Base-by-base conservation (phyloP, 164 flowering plant genomes). In the Umbilicus rupestris region DNA sequence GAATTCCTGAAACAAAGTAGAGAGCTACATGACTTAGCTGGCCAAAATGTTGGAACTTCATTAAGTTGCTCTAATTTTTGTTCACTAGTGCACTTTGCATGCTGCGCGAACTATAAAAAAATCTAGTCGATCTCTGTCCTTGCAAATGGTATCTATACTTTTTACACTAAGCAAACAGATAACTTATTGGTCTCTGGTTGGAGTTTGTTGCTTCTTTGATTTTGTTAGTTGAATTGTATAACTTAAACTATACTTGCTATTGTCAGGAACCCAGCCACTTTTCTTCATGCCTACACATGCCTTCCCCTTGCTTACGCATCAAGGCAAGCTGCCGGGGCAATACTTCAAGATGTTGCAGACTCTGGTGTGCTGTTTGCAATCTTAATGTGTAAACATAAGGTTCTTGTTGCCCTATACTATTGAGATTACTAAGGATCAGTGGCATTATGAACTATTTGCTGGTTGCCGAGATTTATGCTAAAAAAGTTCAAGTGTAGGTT, bases 291-390 rank as follows among this genome's bases (percentile, higher is more conserved):
- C 45, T 87, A 87, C 68, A 83, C 90, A 42, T 87, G 90, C 72
- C 85, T 87, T 62, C 94, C 90, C 62, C 89, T 87, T 68, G 75
- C 90, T 70, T 83, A 84, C 75, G 84, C 88, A 26, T 85, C 97
- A 70, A 88, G 99, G 75, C 97, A 95, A 82, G 97, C 96, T 72
- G 94, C 99, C n/a, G 91, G 94, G 74, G 89, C 97, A 47, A 78
- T 95, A 76, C 81, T 95, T 84, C 99, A 92, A 77, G 99, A 92
- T 80, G 89, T 92, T 75, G 88, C 96, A 67, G 97, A 86, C 74
- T 95, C 99, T 33, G 97, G 99, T 31, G 94, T 92, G 66, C 82
- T 95, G 2, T 95, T 95, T 79, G 97, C 97, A 50, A 86, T 95
- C 72, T 78, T 95, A 69, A 95, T 95, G 99, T 89, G 94, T 75